Percentiles rank a stretch among this genome's conserved stretches.
phyloP scores from a whole-genome alignment of 352 stramenopile genomes.

The Halophytophthora batemanensis region DNA sequence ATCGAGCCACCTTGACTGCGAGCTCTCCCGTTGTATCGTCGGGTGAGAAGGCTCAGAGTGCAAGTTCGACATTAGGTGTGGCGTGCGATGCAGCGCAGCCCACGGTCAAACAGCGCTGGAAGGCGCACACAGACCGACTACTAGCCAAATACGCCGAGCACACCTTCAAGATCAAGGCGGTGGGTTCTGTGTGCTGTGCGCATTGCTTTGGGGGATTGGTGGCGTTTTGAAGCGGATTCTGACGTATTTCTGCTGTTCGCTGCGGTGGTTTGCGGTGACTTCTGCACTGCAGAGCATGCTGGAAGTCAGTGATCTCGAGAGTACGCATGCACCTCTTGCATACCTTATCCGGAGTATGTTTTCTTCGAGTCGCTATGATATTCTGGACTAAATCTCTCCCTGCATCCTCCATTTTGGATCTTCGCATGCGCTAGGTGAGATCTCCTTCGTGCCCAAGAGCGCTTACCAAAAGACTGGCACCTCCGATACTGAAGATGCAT shows the following conservation, averaged over 20 bases:
- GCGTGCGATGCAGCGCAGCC: background rate
- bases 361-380: background rate
- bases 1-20: background rate
- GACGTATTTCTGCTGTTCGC: background rate
- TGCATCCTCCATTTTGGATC: background rate
- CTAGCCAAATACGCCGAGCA: slow-evolving; percentile 60
- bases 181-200: slow-evolving; percentile 9
- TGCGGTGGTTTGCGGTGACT: background rate
- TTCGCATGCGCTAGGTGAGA: slow-evolving; percentile 24
- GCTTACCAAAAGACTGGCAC: slow-evolving; percentile 35
- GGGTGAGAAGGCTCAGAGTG: no score
- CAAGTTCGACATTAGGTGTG: no score
- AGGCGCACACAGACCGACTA: slow-evolving; percentile 59
- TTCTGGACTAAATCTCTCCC: background rate
- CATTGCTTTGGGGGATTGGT: background rate
- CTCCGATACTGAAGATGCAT: slow-evolving; percentile 25
- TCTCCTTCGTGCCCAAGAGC: slow-evolving; percentile 37
- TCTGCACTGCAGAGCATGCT: slow-evolving; percentile 50
- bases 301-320: slow-evolving; percentile 65
- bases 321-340: slow-evolving; percentile 13
- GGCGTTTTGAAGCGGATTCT: background rate
- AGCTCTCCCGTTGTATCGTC: background rate
- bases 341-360: background rate
- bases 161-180: slow-evolving; percentile 77
- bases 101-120: slow-evolving; percentile 67